Conservation (phyloP, 2,329 filamentous ascomycete species). For the Davidsoniella virescens region DNA sequence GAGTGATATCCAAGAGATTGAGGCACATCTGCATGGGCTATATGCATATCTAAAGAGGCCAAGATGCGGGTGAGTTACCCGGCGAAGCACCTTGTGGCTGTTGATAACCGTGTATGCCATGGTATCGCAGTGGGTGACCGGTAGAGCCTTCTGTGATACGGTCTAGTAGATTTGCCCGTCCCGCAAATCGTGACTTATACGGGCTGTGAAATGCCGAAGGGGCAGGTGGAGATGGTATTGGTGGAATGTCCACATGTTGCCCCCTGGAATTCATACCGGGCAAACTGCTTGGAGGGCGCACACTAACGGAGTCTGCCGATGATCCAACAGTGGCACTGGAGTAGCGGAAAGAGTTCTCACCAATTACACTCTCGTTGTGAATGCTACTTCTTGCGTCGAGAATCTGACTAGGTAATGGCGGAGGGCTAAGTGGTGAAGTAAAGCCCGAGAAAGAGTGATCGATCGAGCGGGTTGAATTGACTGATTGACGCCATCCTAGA, state of each 20-base stretch:
- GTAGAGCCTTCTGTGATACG: conserved; percentile 1
- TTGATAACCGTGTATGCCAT: not conserved
- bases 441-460: not conserved
- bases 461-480: not conserved
- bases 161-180: conserved; percentile 6
- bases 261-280: not conserved
- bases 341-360: not conserved
- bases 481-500: conserved; percentile 4
- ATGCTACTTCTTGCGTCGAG: not conserved
- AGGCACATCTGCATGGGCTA: not conserved
- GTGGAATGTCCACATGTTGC: not conserved
- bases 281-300: conserved; percentile 2
- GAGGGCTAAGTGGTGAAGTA: not conserved
- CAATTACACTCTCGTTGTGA: too few species aligned
- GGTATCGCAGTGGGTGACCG: not conserved
- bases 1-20: not conserved
- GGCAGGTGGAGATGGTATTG: not conserved
- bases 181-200: conserved; percentile 9
- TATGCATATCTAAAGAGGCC: not conserved
- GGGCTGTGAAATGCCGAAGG: not conserved
- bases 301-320: conserved; percentile 2
- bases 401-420: conserved; percentile 5
- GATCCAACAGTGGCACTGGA: not conserved
- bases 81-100: not conserved
- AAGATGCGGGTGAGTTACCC: not conserved